Conservation (phyloP, 345 rosid genomes). For the Hibiscus mutabilis region DNA sequence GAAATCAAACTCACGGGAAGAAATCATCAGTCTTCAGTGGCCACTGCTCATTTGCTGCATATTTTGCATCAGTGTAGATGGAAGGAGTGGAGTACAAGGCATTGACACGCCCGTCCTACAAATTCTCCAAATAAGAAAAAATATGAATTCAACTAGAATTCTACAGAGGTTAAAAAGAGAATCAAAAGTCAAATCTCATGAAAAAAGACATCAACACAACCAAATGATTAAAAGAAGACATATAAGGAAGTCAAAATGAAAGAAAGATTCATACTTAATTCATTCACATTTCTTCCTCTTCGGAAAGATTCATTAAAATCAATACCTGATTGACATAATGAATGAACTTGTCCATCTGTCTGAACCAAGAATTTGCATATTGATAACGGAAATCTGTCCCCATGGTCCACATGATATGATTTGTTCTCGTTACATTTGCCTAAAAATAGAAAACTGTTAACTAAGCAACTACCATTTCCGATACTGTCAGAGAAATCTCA, state of each 20-base stretch:
- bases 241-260: neutral
- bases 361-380: constrained; percentile 89
- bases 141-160: constrained; percentile 8
- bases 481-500: neutral
- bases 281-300: neutral
- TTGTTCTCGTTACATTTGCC: constrained; percentile 89
- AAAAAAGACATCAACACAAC: neutral
- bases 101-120: constrained; percentile 89
- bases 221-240: neutral
- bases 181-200: neutral
- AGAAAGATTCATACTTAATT: neutral
- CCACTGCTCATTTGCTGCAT: constrained; percentile 72
- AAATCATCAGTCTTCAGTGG: constrained; percentile 85
- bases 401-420: constrained; percentile 92
- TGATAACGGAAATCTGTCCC: constrained; percentile 96
- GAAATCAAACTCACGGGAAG: constrained; percentile 68
- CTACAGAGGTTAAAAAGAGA: neutral
- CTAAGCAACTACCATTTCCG: neutral
- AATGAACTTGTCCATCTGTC: constrained; percentile 96
- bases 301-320: neutral
- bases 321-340: constrained; percentile 86
- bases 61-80: constrained; percentile 79
- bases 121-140: constrained; percentile 18
- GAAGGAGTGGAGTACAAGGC: constrained; percentile 89
- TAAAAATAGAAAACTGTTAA: constrained; percentile 20